phyloP scores from a whole-genome alignment of 495 filamentous ascomycete genomes.

The Aspergillus indologenus region DNA sequence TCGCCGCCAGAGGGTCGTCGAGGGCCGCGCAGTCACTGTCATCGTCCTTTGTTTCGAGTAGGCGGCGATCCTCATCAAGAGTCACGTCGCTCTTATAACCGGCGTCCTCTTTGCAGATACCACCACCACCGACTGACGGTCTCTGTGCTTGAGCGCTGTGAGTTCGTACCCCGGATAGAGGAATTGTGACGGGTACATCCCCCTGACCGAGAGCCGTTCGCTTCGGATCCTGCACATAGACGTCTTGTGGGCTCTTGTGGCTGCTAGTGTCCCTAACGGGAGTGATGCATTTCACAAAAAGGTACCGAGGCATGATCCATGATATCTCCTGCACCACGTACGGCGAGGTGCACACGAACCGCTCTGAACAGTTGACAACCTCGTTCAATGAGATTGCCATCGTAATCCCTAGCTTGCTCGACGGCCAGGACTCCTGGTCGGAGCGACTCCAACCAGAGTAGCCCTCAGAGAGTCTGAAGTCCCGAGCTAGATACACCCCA shows the following conservation, averaged over 20 bases:
- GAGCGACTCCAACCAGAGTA: conserved; percentile 41
- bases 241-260: conserved; percentile 25
- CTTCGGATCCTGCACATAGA: conserved; percentile 55
- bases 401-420: conserved; percentile 57
- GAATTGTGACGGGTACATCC: conserved; percentile 40
- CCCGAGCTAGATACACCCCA: conserved; percentile 74
- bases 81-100: conserved; percentile 14
- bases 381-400: conserved; percentile 78
- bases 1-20: neutral
- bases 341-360: conserved; percentile 54
- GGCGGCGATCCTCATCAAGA: conserved; percentile 12
- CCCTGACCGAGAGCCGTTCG: conserved; percentile 39
- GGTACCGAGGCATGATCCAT: conserved; percentile 90
- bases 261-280: neutral
- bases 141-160: conserved; percentile 12
- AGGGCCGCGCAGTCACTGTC: too few species aligned
- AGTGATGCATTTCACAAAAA: conserved; percentile 58
- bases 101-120: neutral
- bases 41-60: conserved; percentile 6
- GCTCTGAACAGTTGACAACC: conserved; percentile 69
- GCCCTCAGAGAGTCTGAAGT: conserved; percentile 52
- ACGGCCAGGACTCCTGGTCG: conserved; percentile 51
- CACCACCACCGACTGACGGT: neutral
- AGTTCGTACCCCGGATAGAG: conserved; percentile 44
- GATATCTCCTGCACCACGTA: conserved; percentile 73